phyloP scores from a whole-genome alignment of 1,284 basidiomycete species.

The Grifola frondosa region DNA sequence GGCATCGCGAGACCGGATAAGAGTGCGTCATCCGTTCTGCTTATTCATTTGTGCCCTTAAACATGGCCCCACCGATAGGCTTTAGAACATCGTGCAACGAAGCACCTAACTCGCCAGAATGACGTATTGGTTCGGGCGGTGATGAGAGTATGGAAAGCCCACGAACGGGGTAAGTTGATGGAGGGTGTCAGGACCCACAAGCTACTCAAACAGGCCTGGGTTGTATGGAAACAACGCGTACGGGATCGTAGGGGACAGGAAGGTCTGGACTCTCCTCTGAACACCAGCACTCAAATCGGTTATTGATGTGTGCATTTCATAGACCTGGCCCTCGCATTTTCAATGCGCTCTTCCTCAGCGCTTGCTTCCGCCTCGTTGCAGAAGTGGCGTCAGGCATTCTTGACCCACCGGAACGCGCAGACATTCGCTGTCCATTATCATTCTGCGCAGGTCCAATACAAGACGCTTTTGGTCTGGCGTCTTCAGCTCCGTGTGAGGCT shows the following conservation, averaged over 20 bases:
- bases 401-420: conserved; percentile 50
- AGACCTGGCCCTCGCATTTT: conserved; percentile 59
- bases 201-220: conserved; percentile 47
- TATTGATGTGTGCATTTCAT: conserved; percentile 7
- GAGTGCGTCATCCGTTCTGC: conserved; percentile 38
- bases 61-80: conserved; percentile 31
- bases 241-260: conserved; percentile 41
- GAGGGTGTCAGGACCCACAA: conserved; percentile 52
- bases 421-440: conserved; percentile 53
- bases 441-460: conserved; percentile 44
- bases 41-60: neutral
- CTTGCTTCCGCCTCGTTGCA: conserved; percentile 40
- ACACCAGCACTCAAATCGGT: neutral
- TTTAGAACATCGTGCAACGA: conserved; percentile 54
- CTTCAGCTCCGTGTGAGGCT: conserved; percentile 50
- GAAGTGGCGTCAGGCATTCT: conserved; percentile 49
- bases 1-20: conserved; percentile 45
- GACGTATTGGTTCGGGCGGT: conserved; percentile 62
- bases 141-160: conserved; percentile 70
- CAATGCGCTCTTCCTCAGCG: conserved; percentile 43
- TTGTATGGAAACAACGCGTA: conserved; percentile 53
- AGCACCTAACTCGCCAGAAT: conserved; percentile 61
- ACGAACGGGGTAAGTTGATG: conserved; percentile 62
- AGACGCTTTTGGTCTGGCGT: conserved; percentile 57
- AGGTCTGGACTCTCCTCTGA: conserved; percentile 37